Percentiles rank a stretch among this genome's conserved stretches.
Conservation (phyloP, 495 filamentous ascomycete genomes). For the Wilcoxina mikolae region DNA sequence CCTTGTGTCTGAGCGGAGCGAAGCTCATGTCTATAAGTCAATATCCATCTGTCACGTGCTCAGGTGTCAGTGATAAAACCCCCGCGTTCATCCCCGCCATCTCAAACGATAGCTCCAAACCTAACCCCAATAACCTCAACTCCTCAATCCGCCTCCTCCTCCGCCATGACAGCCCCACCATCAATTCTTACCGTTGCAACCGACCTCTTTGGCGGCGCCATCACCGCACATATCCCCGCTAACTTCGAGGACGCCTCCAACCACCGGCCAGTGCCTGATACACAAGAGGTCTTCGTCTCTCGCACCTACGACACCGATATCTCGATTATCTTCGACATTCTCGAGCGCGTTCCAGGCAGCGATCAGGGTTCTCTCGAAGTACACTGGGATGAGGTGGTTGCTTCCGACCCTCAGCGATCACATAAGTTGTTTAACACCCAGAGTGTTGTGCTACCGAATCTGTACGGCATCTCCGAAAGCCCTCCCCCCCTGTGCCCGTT, state of each 20-base stretch:
- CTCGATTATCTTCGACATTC: conserved; percentile 77
- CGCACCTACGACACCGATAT: conserved; percentile 53
- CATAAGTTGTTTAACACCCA: conserved; percentile 12
- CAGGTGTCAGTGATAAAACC: too few species aligned
- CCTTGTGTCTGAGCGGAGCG: too few species aligned
- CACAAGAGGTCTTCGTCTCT: conserved; percentile 89
- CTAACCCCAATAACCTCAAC: not conserved
- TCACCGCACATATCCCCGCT: conserved; percentile 43
- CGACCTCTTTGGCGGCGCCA: conserved; percentile 58
- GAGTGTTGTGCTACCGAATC: conserved; percentile 9
- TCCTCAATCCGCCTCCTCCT: not conserved
- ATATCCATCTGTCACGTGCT: too few species aligned
- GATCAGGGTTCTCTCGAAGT: conserved; percentile 31
- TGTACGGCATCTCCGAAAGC: conserved; percentile 8
- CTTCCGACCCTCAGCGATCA: not conserved
- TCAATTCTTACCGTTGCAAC: conserved; percentile 10
- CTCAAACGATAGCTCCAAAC: too few species aligned
- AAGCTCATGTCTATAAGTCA: too few species aligned
- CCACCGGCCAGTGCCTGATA: conserved; percentile 79
- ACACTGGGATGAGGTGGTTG: conserved; percentile 34
- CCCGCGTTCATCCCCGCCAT: too few species aligned
- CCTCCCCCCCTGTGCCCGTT: too few species aligned
- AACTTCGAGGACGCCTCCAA: conserved; percentile 62
- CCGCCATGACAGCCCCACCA: not conserved
- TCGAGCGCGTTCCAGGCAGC: conserved; percentile 32